A percentile compares a stretch with the other conserved stretches of the same genome.
phyloP scores from a whole-genome alignment of 164 flowering plant genomes.

The Vitis rupestris region DNA sequence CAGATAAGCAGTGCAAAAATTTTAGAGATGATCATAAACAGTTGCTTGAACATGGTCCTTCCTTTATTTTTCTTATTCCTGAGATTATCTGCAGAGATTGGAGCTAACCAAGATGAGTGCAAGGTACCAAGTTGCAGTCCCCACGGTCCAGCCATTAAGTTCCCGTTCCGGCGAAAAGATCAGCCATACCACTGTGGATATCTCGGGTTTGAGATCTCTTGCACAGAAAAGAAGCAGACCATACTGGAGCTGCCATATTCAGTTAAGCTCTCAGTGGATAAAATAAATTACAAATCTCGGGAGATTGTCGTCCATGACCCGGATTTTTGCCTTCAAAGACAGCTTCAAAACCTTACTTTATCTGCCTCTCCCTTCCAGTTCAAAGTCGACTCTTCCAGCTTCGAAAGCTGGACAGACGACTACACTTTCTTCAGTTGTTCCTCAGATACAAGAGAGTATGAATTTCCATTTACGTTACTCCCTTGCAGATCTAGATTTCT shows the following conservation, averaged over 20 bases:
- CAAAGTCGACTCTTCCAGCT: background rate
- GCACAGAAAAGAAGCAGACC: slow-evolving; percentile 11
- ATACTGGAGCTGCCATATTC: slow-evolving; percentile 21
- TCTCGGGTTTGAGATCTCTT: slow-evolving; percentile 28
- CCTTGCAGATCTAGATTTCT: too few relatives aligned
- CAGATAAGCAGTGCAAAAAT: too few relatives aligned
- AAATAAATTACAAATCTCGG: slow-evolving; percentile 22
- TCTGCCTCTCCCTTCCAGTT: too few relatives aligned
- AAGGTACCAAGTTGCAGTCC: background rate
- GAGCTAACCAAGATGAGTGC: background rate
- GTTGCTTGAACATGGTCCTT: too few relatives aligned
- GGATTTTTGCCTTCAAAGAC: slow-evolving; percentile 2
- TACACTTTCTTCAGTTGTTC: background rate
- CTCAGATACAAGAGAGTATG: background rate
- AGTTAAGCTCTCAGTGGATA: slow-evolving; percentile 4
- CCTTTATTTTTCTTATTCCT: too few relatives aligned
- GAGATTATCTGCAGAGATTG: background rate
- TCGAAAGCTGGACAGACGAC: background rate
- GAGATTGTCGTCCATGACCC: slow-evolving; percentile 7
- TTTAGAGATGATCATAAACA: too few relatives aligned
- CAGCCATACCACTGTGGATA: slow-evolving; percentile 28
- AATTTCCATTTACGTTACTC: too few relatives aligned
- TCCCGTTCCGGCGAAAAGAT: slow-evolving; percentile 24
- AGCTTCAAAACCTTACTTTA: background rate
- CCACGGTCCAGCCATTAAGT: slow-evolving; percentile 7